phyloP scores from a whole-genome alignment of 1,284 basidiomycete species.

The Moniliophthora roreri region DNA sequence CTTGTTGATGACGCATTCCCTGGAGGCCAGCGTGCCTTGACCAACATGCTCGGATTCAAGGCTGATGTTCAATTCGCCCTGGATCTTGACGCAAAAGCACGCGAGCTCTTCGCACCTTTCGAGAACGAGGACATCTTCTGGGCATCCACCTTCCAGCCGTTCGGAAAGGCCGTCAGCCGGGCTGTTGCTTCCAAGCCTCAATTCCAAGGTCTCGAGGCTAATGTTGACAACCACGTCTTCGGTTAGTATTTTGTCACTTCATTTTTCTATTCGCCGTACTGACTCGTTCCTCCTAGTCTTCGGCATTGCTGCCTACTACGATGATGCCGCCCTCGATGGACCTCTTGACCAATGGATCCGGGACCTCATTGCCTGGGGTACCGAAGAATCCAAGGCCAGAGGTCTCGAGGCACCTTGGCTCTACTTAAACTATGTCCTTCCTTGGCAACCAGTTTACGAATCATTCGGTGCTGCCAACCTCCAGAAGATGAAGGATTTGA shows the following conservation, averaged over 20 bases:
- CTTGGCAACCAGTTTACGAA: conserved; percentile 1
- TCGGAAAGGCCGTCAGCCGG: no score
- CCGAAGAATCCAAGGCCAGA: neutral
- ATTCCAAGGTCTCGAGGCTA: no score
- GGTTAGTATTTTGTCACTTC: no score
- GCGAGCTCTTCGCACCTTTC: conserved; percentile 1
- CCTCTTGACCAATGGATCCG: neutral
- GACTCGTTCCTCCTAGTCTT: no score
- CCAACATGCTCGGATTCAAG: conserved; percentile 1
- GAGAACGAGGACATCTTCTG: no score
- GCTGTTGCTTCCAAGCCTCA: no score
- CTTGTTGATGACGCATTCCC: neutral
- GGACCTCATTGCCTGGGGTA: neutral
- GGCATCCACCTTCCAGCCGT: neutral
- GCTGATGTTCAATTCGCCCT: conserved; percentile 4
- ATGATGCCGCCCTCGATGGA: neutral
- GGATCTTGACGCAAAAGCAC: conserved; percentile 4
- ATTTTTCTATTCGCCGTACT: no score
- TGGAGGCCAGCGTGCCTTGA: neutral
- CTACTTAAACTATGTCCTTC: conserved; percentile 6
- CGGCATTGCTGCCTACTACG: neutral
- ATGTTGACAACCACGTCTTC: no score
- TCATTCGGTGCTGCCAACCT: neutral
- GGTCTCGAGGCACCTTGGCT: neutral
- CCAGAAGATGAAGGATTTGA: neutral